Evolutionary conservation across 306 rosid species (phyloP).

Genomic region (Cucumis hystrix): DNA sequence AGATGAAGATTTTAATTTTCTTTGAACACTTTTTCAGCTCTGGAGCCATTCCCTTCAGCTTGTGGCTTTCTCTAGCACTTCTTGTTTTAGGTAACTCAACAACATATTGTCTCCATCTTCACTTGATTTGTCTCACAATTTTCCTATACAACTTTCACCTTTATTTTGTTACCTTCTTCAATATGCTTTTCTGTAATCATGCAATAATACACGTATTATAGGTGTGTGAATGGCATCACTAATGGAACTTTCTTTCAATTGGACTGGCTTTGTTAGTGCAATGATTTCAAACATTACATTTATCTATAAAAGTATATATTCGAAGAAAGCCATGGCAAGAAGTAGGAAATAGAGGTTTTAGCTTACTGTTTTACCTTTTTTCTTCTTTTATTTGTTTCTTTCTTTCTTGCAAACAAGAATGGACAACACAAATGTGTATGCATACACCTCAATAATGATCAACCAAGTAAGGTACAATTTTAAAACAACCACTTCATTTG

Average conservation of each 20-base stretch:
- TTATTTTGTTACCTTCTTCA: neutral
- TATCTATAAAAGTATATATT: slow-evolving; percentile 79
- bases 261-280: slow-evolving; percentile 87
- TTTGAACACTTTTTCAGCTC: slow-evolving; percentile 31
- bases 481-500: slow-evolving; percentile 64
- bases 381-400: neutral
- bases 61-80: slow-evolving; percentile 89
- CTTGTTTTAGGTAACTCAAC: slow-evolving; percentile 63
- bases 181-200: neutral
- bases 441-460: slow-evolving; percentile 49
- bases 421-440: slow-evolving; percentile 68
- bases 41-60: slow-evolving; percentile 72
- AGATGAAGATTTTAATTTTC: neutral
- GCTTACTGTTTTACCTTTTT: neutral
- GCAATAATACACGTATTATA: slow-evolving; percentile 11
- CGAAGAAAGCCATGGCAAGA: slow-evolving; percentile 67
- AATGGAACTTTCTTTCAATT: slow-evolving; percentile 92
- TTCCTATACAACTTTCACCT: neutral
- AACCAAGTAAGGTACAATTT: slow-evolving; percentile 60
- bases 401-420: slow-evolving; percentile 41
- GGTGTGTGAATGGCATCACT: slow-evolving; percentile 95
- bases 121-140: neutral
- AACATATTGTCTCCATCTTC: neutral
- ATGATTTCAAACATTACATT: slow-evolving; percentile 91
- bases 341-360: slow-evolving; percentile 14